Evolutionary conservation across 2,329 filamentous ascomycete genomes (phyloP), one percentile per base, ranked within the genome.

Genomic region (Aspergillus awamori): DNA sequence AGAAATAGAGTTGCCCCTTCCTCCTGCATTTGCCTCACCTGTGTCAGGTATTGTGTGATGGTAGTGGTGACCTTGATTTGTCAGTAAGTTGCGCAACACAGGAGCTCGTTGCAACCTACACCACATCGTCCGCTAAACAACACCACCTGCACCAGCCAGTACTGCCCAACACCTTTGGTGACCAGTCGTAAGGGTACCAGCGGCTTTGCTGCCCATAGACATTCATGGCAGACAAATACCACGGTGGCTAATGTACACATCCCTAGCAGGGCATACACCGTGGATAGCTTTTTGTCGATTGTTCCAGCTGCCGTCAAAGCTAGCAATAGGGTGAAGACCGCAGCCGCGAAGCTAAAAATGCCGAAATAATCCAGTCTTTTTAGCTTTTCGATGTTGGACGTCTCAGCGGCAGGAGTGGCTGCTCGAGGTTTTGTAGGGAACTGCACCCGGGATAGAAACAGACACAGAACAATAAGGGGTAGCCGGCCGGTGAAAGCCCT

Each of bases 401-500:
- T 17, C 26, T 51, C 47, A 0, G 47, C n/a, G 26, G 1, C 47
- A 0, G 41, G 5, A n/a, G 24, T n/a, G n/a, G 47, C 8, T 33
- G 28, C 8, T 2, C n/a, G n/a, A 5, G 15, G 8, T 10, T 20
- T 33, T 3, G 26, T 51, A 28, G 47, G 47, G n/a, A 51, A 51
- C 26, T 51, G 47, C 26, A 51, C 47, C 8, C 47, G 6, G 8
- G 47, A 51, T 4, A 51, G 47, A 20, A 51, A 28, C n/a, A 51
- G n/a, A 17, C 47, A 51, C 8, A 51, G 47, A 2, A 55, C 15
- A 33, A 55, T 30, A 33, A 55, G n/a, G 8, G 53, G 53, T 17
- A 55, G 10, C 17, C 53, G 53, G 20, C 53, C 53, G n/a, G 53
- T 38, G 15, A 55, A 55, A 10, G 53, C 53, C 53, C 53, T 55